phyloP scores from a whole-genome alignment of 129 eudicot species.

The Centella asiatica region DNA sequence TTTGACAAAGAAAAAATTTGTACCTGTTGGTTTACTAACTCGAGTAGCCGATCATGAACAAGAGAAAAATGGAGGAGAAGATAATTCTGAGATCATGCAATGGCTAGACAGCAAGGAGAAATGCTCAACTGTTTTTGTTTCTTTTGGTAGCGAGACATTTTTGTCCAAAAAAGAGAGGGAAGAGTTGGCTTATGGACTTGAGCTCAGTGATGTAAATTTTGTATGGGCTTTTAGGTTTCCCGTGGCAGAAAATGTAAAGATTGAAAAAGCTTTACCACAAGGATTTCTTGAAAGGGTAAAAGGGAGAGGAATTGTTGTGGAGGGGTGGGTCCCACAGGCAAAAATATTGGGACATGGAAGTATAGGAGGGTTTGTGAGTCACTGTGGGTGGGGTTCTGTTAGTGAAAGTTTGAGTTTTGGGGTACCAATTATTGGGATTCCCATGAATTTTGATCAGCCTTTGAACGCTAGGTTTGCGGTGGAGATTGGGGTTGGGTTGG shows the following conservation, averaged over 20 bases:
- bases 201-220: conserved; percentile 17
- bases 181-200: conserved; percentile 23
- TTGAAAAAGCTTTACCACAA: conserved; percentile 17
- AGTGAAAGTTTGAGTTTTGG: no score
- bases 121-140: conserved; percentile 18
- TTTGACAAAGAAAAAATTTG: conserved; percentile 6
- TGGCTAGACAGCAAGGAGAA: conserved; percentile 13
- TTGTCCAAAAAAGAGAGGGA: conserved; percentile 18
- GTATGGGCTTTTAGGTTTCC: conserved; percentile 28
- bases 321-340: conserved; percentile 28
- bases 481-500: no score
- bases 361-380: conserved; percentile 21
- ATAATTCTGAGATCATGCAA: conserved; percentile 1
- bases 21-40: conserved; percentile 29
- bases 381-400: conserved; percentile 33
- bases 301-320: conserved; percentile 18
- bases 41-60: background rate
- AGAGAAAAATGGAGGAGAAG: background rate
- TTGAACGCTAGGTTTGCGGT: no score
- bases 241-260: background rate
- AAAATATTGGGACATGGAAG: conserved; percentile 18
- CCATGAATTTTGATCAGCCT: no score
- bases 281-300: conserved; percentile 16
- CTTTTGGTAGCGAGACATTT: conserved; percentile 30
- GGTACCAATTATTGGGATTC: no score